Evolutionary conservation across 495 filamentous ascomycete species (phyloP), one percentile per base, ranked within the genome.

Genomic region (Aspergillus ostianus): DNA sequence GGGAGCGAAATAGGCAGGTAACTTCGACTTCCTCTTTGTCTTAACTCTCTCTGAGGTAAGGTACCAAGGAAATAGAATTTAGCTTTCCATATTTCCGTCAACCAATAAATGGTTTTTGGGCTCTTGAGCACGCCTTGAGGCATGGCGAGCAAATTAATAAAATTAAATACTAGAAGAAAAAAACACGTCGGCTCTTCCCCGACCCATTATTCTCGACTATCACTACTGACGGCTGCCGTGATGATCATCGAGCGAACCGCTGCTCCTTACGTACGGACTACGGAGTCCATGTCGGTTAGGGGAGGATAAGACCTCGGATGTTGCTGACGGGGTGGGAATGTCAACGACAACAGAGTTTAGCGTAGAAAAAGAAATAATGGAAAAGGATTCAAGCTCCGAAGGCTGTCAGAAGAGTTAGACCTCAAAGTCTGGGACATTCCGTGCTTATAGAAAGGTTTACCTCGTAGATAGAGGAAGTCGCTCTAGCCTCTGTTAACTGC

Each of bases 221-320:
- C 47, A 49, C 17, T 20, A 49, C 36, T 41, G 36, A 41, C 36
- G 21, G 47, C 18, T 21, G 47, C 47, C 53, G 53, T 55, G 53
- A 55, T 55, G 53, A 55, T 55, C 53, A 27, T 55, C 53, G 21
- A 41, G 53, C 53, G 53, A 55, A 55, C 53, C 52, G 44, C 41
- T 19, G 41, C 32, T 47, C 26, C 15, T 36, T 41, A 41, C 13
- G 29, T 41, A 41, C 36, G 36, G 36, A 41, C 36, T 41, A 41
- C 13, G 36, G 36, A 41, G 12, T 41, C 36, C 36, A 17, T 41
- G 36, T 41, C 36, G 36, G 12, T 17, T 41, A 41, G 12, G 8
- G 4, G 36, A 41, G 36, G 13, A 41, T 10, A 41, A 41, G 36
- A 32, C 29, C 36, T 41, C 36, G 36, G 13, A 41, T 32, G 15